Evolutionary conservation across 129 eudicot species (phyloP), one percentile per base, ranked within the genome.

Genomic region (Lactuca saligna): DNA sequence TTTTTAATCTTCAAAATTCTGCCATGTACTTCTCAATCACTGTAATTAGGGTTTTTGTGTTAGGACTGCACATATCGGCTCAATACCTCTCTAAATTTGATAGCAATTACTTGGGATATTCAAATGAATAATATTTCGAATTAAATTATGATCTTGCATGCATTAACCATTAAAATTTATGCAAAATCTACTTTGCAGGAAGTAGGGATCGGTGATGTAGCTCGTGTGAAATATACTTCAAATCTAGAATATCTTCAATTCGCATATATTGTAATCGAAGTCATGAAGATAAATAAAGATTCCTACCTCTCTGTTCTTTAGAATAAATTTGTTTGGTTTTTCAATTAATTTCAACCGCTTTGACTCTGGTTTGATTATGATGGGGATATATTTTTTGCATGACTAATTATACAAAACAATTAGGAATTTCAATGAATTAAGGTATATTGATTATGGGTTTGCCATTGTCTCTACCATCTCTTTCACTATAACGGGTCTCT

Each of bases 221-320:
- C 61, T 57, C 87, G 85, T 35, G 54, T 92, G 50, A 67, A 61
- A 54, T 82, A 78, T 55, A 84, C 98, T 10, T 72, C 91, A 25
- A 84, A 74, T 66, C 48, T 92, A 75, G 96, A 79, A 54, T 95
- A 88, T 81, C 86, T 92, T 70, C 68, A 68, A n/a, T 77, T 66
- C 20, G 95, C 86, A 12, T 95, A 92, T 84, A 64, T 92, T 55
- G 82, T 92, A 44, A 82, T 92, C 62, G 98, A 92, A 88, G 98
- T 96, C 17, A 86, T 89, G 20, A 20, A 20, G 20, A 20, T 20
- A 20, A 20, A 20, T 20, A 20, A 1, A 20, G 20, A 20, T 20
- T 20, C 20, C 20, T 20, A 20, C 20, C 1, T 20, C 20, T 20
- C 0, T 20, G 20, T 20, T 20, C 20, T 20, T 1, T 20, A 20